Base-by-base conservation (phyloP, 257 asterid genomes). In the Solanum etuberosum region DNA sequence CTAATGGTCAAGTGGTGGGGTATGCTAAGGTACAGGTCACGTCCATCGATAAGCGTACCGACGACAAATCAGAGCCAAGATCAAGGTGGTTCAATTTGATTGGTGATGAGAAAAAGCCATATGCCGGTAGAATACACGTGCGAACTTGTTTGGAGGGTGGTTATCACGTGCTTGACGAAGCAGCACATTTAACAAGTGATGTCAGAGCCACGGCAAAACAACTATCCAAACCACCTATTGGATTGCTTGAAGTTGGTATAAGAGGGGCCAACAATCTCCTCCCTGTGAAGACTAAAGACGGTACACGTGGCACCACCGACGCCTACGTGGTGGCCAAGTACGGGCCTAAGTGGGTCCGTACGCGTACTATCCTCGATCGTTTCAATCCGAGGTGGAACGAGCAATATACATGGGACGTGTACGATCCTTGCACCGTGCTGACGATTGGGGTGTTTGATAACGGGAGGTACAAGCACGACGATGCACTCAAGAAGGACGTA, bases 81-180 rank as follows among this genome's bases (percentile, higher is more conserved):
- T 94, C 99, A 5, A 92, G 95, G 84, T 96, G 99, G 99, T 95
- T 94, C 77, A 96, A 96, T 92, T 84, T 96, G 48, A 89, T 90
- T 29, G 87, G 90, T 23, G 90, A 87, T 12, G 90, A 84, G 9
- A 91, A 40, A 4, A 92, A 92, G 27, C 91, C 96, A 1, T 96
- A 95, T 14, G 96, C 96, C 0, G 98, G 98, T 25, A 89, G 99
- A 86, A 95, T 96, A 87, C 99, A 95, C 89, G 94, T 96, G 85
- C 92, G 95, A 46, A 91, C 91, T 5, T 93, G 98, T 85, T 48
- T 96, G 85, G 99, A 96, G 71, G 99, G 98, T 10, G 99, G 99
- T 54, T 96, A 96, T 90, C 99, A 96, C 91, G 98, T 96, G 95
- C 94, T 94, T 8, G 99, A 96, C 65, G 99, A 96, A 93, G 98